Evolutionary conservation across 768 basidiomycete genomes (phyloP).

Genomic region (Auriscalpium orientale): DNA sequence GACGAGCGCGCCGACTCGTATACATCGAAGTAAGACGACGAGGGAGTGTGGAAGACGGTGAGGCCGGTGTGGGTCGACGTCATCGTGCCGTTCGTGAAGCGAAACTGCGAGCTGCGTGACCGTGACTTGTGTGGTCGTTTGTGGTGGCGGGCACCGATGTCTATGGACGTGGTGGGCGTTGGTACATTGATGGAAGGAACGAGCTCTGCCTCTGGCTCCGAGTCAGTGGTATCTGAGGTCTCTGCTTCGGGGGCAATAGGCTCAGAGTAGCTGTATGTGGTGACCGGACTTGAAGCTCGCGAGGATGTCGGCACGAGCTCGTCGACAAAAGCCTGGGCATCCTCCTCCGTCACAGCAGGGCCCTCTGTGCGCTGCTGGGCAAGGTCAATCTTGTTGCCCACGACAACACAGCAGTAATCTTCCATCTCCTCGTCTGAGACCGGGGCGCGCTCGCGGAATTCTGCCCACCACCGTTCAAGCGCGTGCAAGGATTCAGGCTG

Average conservation of each 20-base stretch:
- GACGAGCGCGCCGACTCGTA: slow-evolving; percentile 58
- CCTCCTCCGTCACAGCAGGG: slow-evolving; percentile 27
- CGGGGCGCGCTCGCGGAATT: slow-evolving; percentile 63
- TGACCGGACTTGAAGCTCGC: slow-evolving; percentile 1
- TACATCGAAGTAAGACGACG: slow-evolving; percentile 64
- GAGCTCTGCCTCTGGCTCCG: slow-evolving; percentile 1
- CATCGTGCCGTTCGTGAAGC: slow-evolving; percentile 33
- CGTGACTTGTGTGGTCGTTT: slow-evolving; percentile 33
- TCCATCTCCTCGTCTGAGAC: slow-evolving; percentile 53
- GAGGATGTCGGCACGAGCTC: slow-evolving; percentile 35
- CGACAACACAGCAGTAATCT: slow-evolving; percentile 63
- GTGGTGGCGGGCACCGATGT: slow-evolving; percentile 23
- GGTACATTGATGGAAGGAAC: slow-evolving; percentile 9
- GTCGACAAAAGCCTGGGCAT: slow-evolving; percentile 48
- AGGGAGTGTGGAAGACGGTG: slow-evolving; percentile 70
- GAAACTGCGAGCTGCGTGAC: slow-evolving; percentile 38
- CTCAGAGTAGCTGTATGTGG: slow-evolving; percentile 2
- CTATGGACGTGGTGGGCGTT: slow-evolving; percentile 23
- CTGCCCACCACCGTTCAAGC: slow-evolving; percentile 70
- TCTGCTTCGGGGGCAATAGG: neutral
- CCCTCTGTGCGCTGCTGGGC: slow-evolving; percentile 8
- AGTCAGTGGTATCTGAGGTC: slow-evolving; percentile 13
- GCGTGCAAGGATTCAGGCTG: slow-evolving; percentile 49
- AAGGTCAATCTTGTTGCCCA: slow-evolving; percentile 73
- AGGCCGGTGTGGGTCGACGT: slow-evolving; percentile 50